A percentile compares a stretch with the other conserved stretches of the same genome.
These are phyloP conservation scores for Carex myosuroides DNA, from an alignment of 176 grass and related monocot species.

Conservation along the genomic window DNA sequence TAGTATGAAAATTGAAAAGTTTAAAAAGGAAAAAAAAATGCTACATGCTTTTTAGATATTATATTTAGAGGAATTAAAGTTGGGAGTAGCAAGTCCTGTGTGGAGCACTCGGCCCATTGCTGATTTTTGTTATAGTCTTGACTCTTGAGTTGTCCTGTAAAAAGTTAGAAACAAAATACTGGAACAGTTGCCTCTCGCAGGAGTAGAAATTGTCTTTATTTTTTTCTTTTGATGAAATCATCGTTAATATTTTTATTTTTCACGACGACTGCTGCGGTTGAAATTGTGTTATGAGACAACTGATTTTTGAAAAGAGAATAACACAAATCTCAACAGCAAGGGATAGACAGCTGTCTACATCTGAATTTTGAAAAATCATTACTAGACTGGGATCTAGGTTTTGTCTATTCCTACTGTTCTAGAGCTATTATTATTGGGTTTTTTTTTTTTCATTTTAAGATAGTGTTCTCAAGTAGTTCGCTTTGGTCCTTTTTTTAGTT, in stretches of 20 bases:
- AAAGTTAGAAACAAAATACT: conserved; percentile 17
- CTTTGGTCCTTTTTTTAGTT: neutral
- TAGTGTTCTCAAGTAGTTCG: neutral
- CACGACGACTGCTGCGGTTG: no score
- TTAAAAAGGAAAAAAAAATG: neutral
- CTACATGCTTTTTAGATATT: neutral
- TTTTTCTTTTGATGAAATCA: conserved; percentile 11
- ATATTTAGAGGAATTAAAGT: conserved; percentile 20
- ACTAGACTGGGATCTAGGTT: no score
- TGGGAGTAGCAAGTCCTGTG: neutral
- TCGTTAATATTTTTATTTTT: conserved; percentile 11
- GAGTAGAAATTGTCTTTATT: conserved; percentile 5
- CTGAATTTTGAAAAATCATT: no score
- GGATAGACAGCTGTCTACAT: no score
- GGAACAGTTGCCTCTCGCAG: conserved; percentile 2
- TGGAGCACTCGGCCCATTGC: neutral
- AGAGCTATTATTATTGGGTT: neutral
- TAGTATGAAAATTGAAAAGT: conserved; percentile 20
- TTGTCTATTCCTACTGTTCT: no score
- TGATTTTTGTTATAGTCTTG: conserved; percentile 19
- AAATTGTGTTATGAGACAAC: no score
- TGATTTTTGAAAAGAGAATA: no score
- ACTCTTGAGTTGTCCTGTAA: conserved; percentile 15
- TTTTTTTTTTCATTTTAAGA: neutral
- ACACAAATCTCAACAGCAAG: no score